Evolutionary conservation across 2,329 filamentous ascomycete genomes (phyloP), one percentile per base, ranked within the genome.

Genomic region (Colletotrichum tabaci): DNA sequence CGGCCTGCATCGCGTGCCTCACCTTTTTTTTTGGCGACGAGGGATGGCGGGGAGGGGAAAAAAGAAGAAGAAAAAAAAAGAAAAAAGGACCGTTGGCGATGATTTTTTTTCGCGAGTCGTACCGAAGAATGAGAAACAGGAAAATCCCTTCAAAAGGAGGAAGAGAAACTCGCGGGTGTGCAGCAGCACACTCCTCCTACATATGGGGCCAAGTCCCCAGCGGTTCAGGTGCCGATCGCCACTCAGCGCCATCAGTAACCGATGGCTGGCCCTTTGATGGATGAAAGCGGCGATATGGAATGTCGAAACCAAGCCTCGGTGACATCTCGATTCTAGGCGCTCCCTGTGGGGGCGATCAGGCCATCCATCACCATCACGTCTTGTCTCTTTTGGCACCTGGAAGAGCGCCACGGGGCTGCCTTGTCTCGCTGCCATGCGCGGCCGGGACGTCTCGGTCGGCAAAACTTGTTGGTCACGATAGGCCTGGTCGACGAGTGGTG

Each of bases 231-330:
- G n/a, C 16, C 21, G 13, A 42, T 35, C 18, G 61, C 53, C 66
- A 42, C 61, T 46, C n/a, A 53, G 66, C 46, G 44, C 61, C n/a
- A 53, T 50, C 13, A 26, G 21, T 16, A 13, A 30, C 30, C 10
- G 30, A 55, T 16, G 23, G 66, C 53, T n/a, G 26, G 26, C 26
- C 26, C 40, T 12, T 44, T 26, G 16, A 8, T 60, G 12, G 61
- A 66, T 55, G 67, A 38, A 66, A 70, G 26, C 62, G 67, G 67
- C 46, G 18, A 40, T 9, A 15, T 38, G 15, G 3, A 55, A 8
- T 4, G 4, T 26, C 26, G 26, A 26, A 26, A 26, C 26, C 26
- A 4, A 26, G 26, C 26, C 26, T 26, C 26, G 26, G 26, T 26
- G 26, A 26, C 26, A 26, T 26, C 3, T 26, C 26, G 26, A 26